Evolutionary conservation across 2,329 filamentous ascomycete species (phyloP).

Genomic region (Phaeosphaeria sp.): DNA sequence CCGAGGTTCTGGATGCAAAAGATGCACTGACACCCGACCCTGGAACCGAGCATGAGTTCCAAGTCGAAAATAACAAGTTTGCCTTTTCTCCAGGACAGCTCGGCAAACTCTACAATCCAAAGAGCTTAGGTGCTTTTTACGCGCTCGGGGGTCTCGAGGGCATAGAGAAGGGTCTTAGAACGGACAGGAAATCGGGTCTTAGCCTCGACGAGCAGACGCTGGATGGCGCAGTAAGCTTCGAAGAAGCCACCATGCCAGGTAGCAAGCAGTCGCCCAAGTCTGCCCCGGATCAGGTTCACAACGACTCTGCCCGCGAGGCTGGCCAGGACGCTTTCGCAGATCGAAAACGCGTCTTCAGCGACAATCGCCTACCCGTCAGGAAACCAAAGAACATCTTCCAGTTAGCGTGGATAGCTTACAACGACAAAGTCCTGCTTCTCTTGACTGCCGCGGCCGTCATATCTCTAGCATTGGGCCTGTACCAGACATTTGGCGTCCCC

Average conservation of each 20-base stretch:
- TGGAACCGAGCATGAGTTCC: slow-evolving; percentile 73
- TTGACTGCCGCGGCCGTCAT: slow-evolving; percentile 69
- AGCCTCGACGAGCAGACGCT: slow-evolving; percentile 72
- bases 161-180: slow-evolving; percentile 74
- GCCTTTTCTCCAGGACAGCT: slow-evolving; percentile 84
- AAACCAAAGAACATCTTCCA: slow-evolving; percentile 73
- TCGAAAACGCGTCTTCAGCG: slow-evolving; percentile 72
- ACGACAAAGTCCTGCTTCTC: slow-evolving; percentile 72
- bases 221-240: slow-evolving; percentile 71
- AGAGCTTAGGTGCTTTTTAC: slow-evolving; percentile 76
- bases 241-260: slow-evolving; percentile 60
- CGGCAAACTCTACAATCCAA: slow-evolving; percentile 80
- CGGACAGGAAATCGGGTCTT: slow-evolving; percentile 69
- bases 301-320: slow-evolving; percentile 32
- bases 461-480: slow-evolving; percentile 76
- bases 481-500: slow-evolving; percentile 68
- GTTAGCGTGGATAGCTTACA: slow-evolving; percentile 81
- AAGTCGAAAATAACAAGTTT: slow-evolving; percentile 76
- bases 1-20: slow-evolving; percentile 67
- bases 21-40: slow-evolving; percentile 78
- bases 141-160: slow-evolving; percentile 76
- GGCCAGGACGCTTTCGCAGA: slow-evolving; percentile 59
- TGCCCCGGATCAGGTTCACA: slow-evolving; percentile 13
- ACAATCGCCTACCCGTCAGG: slow-evolving; percentile 72
- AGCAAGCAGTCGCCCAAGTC: slow-evolving; percentile 27